phyloP scores from a whole-genome alignment of 331 rosid genomes.

The Pyrus hybrid region DNA sequence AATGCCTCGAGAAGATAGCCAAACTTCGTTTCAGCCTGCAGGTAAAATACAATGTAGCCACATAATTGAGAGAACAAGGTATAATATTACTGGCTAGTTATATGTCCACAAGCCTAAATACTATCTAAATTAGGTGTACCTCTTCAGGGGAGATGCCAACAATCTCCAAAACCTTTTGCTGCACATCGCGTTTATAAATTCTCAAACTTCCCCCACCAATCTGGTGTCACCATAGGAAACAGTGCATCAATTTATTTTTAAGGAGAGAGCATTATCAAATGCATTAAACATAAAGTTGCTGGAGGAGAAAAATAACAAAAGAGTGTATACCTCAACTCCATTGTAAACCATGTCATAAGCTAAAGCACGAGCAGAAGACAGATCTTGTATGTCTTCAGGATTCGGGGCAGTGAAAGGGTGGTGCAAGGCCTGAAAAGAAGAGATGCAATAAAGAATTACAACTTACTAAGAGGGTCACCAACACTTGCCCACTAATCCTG shows the following conservation, averaged over 20 bases:
- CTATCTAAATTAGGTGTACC: conserved; percentile 28
- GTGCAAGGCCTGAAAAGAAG: conserved; percentile 68
- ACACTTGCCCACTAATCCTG: neutral
- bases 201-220: conserved; percentile 98
- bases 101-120: neutral
- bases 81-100: neutral
- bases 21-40: conserved; percentile 93
- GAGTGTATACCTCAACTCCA: conserved; percentile 92
- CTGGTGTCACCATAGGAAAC: conserved; percentile 28
- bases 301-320: too few relatives aligned
- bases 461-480: neutral
- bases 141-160: conserved; percentile 87
- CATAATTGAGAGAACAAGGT: conserved; percentile 4
- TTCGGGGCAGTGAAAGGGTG: conserved; percentile 99
- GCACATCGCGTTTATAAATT: conserved; percentile 80
- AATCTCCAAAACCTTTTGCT: conserved; percentile 80
- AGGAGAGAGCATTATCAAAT: neutral
- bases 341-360: conserved; percentile 99
- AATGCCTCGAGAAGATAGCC: conserved; percentile 93
- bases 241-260: neutral
- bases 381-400: conserved; percentile 80
- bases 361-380: conserved; percentile 89
- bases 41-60: conserved; percentile 10
- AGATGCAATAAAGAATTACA: neutral
- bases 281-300: conserved; percentile 8